Evolutionary conservation across 73 alveolate genomes (phyloP).

Genomic region (Tetrahymena thermophila): DNA sequence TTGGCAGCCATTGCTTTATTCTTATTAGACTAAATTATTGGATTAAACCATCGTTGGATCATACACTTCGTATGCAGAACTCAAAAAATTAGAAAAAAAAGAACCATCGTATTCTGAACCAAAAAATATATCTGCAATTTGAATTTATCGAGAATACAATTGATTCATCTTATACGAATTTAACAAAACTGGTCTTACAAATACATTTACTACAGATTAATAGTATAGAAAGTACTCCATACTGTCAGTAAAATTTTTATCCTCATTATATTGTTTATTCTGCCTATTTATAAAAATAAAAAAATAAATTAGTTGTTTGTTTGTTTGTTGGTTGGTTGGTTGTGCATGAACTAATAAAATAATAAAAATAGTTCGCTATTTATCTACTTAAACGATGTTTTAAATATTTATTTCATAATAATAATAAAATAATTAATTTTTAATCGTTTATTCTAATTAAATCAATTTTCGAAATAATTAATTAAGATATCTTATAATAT

Average conservation of each 20-base stretch:
- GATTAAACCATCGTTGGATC: background rate
- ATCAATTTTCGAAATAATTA: too few relatives aligned
- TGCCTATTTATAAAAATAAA: background rate
- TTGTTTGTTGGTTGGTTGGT: too few relatives aligned
- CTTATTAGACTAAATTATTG: background rate
- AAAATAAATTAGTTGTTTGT: too few relatives aligned
- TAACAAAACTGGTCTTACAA: background rate
- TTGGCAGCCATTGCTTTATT: background rate
- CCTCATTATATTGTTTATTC: background rate
- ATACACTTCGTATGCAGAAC: background rate
- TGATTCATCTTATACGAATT: background rate
- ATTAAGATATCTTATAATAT: too few relatives aligned
- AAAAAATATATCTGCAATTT: background rate
- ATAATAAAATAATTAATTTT: too few relatives aligned
- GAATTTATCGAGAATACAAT: background rate
- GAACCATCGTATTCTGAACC: background rate
- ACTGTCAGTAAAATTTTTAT: background rate
- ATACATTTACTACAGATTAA: background rate
- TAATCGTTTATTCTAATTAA: too few relatives aligned
- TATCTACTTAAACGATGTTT: too few relatives aligned
- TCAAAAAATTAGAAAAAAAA: background rate
- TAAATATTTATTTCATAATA: too few relatives aligned
- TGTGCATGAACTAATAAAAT: too few relatives aligned
- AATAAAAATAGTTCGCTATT: too few relatives aligned
- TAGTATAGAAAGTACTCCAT: background rate